Conservation (phyloP, 2,329 filamentous ascomycete genomes). For the Monosporascus sp. region DNA sequence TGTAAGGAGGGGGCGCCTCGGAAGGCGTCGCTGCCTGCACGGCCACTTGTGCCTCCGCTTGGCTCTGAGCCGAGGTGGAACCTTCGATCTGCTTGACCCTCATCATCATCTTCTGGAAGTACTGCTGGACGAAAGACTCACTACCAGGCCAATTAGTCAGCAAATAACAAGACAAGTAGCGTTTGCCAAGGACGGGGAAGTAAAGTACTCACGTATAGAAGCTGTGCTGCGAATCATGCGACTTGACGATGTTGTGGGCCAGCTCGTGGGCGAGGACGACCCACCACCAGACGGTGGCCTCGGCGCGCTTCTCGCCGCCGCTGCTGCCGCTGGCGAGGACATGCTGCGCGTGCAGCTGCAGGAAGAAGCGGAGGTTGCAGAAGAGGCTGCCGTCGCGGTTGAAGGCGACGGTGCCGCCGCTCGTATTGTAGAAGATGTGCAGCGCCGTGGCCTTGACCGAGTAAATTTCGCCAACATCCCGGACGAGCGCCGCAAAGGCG, state of each 20-base stretch:
- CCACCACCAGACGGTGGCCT: conserved; percentile 85
- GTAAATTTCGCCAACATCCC: conserved; percentile 69
- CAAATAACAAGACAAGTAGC: too few relatives aligned
- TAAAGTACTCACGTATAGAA: conserved; percentile 65
- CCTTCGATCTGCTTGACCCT: conserved; percentile 34
- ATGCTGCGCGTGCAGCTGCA: conserved; percentile 64
- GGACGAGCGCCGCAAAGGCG: conserved; percentile 62
- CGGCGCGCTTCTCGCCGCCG: conserved; percentile 46
- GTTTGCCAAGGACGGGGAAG: too few relatives aligned
- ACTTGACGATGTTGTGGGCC: conserved; percentile 81
- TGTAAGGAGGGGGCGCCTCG: background rate
- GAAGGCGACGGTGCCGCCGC: conserved; percentile 83
- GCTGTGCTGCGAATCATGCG: conserved; percentile 74
- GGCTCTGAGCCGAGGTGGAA: background rate
- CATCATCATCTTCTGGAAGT: conserved; percentile 64
- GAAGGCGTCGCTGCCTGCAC: background rate
- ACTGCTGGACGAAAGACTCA: conserved; percentile 73
- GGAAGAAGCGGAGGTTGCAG: conserved; percentile 86
- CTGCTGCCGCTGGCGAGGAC: conserved; percentile 23
- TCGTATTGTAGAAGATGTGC: conserved; percentile 82
- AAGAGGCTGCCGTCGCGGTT: conserved; percentile 84
- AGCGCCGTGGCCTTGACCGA: conserved; percentile 61
- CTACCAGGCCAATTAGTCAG: conserved; percentile 28
- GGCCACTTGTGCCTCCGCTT: background rate
- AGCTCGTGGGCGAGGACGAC: conserved; percentile 93